Evolutionary conservation across 192 early-diverging fungal genomes (phyloP).

Genomic region (Coemansia reversa): DNA sequence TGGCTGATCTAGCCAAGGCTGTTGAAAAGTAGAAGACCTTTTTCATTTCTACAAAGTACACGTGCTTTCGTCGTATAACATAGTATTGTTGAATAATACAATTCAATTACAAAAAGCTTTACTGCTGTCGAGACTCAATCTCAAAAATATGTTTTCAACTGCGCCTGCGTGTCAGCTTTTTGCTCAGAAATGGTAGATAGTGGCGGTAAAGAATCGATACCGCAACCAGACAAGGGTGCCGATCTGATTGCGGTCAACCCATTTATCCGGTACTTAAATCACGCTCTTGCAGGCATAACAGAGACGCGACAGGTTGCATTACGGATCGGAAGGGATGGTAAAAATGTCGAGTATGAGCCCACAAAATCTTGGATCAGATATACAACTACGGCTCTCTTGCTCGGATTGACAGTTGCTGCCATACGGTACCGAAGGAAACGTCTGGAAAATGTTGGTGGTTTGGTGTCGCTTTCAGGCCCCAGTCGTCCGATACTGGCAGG

Average conservation of each 20-base stretch:
- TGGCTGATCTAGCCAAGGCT: constrained; percentile 57
- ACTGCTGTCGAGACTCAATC: too few relatives aligned
- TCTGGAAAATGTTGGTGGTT: constrained; percentile 24
- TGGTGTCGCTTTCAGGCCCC: constrained; percentile 48
- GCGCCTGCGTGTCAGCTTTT: too few relatives aligned
- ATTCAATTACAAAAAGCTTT: too few relatives aligned
- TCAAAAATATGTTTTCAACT: too few relatives aligned
- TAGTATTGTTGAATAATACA: neutral
- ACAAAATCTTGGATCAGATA: constrained; percentile 32
- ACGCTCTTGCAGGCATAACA: constrained; percentile 43
- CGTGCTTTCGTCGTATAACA: neutral
- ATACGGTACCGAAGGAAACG: constrained; percentile 38
- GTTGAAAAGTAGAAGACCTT: constrained; percentile 18
- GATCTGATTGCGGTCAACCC: constrained; percentile 18
- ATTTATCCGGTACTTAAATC: constrained; percentile 30
- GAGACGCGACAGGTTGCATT: constrained; percentile 37
- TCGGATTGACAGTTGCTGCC: constrained; percentile 25
- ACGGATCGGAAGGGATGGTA: constrained; percentile 23
- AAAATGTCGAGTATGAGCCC: constrained; percentile 42
- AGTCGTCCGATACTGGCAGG: constrained; percentile 41
- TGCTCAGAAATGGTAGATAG: too few relatives aligned
- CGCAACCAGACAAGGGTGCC: neutral
- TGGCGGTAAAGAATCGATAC: too few relatives aligned
- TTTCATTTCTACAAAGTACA: neutral
- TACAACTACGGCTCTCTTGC: constrained; percentile 12